phyloP scores from a whole-genome alignment of 2,329 filamentous ascomycete species.

The Cytospora leucostoma region DNA sequence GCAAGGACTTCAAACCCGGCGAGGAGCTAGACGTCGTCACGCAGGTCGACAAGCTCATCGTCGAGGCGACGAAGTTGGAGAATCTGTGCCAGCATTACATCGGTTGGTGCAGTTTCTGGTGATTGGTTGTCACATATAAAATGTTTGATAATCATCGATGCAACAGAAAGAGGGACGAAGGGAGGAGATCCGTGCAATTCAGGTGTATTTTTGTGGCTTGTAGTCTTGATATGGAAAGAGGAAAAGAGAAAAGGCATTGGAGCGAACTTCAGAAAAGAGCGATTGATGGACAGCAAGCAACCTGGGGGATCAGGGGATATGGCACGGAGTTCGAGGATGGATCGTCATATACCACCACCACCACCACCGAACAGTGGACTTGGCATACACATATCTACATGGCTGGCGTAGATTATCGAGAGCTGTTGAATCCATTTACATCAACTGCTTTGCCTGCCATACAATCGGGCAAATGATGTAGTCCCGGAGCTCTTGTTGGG shows the following conservation, averaged over 20 bases:
- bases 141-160: background rate
- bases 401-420: background rate
- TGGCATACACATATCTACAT: background rate
- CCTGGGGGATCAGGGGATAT: background rate
- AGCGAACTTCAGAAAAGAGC: background rate
- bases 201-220: background rate
- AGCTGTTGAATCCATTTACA: background rate
- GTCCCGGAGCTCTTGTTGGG: background rate
- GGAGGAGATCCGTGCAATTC: background rate
- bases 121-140: slow-evolving; percentile 28
- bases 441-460: background rate
- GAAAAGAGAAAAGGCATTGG: background rate
- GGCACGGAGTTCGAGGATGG: slow-evolving; percentile 3
- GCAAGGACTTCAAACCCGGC: slow-evolving; percentile 82
- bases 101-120: slow-evolving; percentile 99
- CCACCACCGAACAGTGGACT: background rate
- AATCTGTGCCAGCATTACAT: slow-evolving; percentile 99
- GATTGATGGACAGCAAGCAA: background rate
- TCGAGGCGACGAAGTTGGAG: slow-evolving; percentile 94
- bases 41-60: slow-evolving; percentile 93
- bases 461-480: background rate
- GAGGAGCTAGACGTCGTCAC: slow-evolving; percentile 83
- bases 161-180: background rate
- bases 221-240: background rate
- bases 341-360: slow-evolving; percentile 2